A percentile compares a stretch with the other conserved stretches of the same genome.
Conservation (phyloP, 1,139 yeast genomes). For the Hyphopichia khmerensis region DNA sequence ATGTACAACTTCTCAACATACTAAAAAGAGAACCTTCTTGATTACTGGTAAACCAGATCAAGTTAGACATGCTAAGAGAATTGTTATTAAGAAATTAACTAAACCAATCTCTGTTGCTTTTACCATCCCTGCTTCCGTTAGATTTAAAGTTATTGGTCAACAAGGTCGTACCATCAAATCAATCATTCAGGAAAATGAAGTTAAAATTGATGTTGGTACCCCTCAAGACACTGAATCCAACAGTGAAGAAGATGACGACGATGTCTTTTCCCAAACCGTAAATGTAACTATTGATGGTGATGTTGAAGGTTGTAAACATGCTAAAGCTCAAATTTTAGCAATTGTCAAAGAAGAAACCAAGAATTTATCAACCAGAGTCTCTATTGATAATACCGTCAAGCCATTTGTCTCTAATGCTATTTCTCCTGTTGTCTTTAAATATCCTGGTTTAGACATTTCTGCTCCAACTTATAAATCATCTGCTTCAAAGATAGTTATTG, state of each 20-base stretch:
- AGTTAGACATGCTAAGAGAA: slow-evolving; percentile 72
- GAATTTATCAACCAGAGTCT: slow-evolving; percentile 47
- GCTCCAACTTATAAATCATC: slow-evolving; percentile 31
- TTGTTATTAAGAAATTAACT: slow-evolving; percentile 73
- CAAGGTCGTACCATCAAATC: slow-evolving; percentile 84
- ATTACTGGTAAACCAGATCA: slow-evolving; percentile 73
- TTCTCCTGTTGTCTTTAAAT: slow-evolving; percentile 19
- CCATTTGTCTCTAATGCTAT: slow-evolving; percentile 49
- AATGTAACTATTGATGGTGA: slow-evolving; percentile 79
- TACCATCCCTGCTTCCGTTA: slow-evolving; percentile 72
- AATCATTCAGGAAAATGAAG: slow-evolving; percentile 68
- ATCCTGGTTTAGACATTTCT: slow-evolving; percentile 28
- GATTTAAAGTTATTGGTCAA: slow-evolving; percentile 85
- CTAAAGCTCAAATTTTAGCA: slow-evolving; percentile 66
- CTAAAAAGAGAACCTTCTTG: slow-evolving; percentile 81
- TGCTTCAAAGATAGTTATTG: slow-evolving; percentile 35
- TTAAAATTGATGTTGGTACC: slow-evolving; percentile 72
- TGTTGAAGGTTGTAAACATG: slow-evolving; percentile 74
- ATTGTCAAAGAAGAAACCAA: slow-evolving; percentile 79
- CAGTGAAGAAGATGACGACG: slow-evolving; percentile 43
- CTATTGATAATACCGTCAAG: slow-evolving; percentile 45
- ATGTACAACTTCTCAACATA: slow-evolving; percentile 75
- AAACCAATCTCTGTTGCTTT: slow-evolving; percentile 66
- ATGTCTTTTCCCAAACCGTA: slow-evolving; percentile 53
- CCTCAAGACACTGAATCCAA: slow-evolving; percentile 25